These are phyloP conservation scores for Cylindrodendrum hubeiense DNA, from an alignment of 2,329 filamentous ascomycete genomes.

Conservation along the genomic window DNA sequence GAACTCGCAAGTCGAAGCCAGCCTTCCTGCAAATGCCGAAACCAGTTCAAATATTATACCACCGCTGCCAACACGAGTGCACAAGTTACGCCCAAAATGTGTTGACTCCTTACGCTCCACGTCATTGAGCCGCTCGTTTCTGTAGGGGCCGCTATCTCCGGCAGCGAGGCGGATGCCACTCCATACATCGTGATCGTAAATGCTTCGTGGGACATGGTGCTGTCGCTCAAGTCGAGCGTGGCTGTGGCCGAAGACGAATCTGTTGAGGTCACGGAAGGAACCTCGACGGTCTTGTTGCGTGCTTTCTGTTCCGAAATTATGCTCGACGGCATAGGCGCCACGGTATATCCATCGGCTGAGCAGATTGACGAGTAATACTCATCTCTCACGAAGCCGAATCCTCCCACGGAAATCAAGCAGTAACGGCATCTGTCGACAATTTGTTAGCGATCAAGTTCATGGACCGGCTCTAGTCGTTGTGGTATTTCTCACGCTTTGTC, in stretches of 20 bases:
- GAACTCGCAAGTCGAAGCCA: not conserved
- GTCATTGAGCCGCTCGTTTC: not conserved
- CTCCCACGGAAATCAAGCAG: not conserved
- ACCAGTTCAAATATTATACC: not conserved
- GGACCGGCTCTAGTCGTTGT: not conserved
- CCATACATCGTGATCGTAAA: not conserved
- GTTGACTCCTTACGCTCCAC: not conserved
- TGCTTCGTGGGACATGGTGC: not conserved
- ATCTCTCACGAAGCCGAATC: not conserved
- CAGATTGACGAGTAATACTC: not conserved
- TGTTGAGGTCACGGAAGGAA: not conserved
- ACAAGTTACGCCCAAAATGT: not conserved
- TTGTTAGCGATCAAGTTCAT: not conserved
- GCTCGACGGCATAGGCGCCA: slow-evolving; percentile 8
- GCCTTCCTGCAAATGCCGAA: not conserved
- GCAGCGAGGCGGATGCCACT: not conserved
- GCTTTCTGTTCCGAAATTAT: slow-evolving; percentile 12
- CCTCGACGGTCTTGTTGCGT: slow-evolving; percentile 4
- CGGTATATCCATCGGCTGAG: not conserved
- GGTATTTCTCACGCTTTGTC: not conserved
- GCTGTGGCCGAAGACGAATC: not conserved
- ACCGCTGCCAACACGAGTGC: not conserved
- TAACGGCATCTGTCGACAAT: not conserved
- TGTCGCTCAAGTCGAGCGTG: not conserved
- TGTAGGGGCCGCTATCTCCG: not conserved